phyloP scores from a whole-genome alignment of 345 rosid genomes.

The Geranium rotundifolium region DNA sequence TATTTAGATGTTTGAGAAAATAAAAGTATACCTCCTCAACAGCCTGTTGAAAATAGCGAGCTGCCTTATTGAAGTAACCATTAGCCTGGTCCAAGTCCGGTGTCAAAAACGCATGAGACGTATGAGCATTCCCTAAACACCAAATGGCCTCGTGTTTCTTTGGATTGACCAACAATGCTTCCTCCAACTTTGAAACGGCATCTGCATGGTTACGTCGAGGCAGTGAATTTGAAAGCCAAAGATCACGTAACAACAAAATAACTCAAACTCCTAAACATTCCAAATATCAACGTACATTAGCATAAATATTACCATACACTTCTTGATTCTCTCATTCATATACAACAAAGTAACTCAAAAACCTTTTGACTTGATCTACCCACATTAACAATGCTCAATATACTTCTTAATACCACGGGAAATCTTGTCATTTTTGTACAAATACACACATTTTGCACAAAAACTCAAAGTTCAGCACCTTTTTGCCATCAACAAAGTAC shows the following conservation, averaged over 20 bases:
- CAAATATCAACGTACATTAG: background rate
- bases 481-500: too few species aligned
- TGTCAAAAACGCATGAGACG: slow-evolving; percentile 66
- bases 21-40: slow-evolving; percentile 44
- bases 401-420: too few species aligned
- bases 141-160: slow-evolving; percentile 63
- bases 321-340: too few species aligned
- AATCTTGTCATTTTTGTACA: too few species aligned
- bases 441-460: too few species aligned
- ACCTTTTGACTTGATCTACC: too few species aligned
- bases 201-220: slow-evolving; percentile 24
- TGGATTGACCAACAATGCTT: slow-evolving; percentile 58
- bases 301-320: background rate
- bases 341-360: too few species aligned
- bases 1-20: background rate
- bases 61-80: slow-evolving; percentile 48
- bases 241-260: background rate
- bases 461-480: too few species aligned
- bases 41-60: slow-evolving; percentile 60
- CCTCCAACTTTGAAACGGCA: slow-evolving; percentile 75
- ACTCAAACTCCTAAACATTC: background rate
- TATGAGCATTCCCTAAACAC: slow-evolving; percentile 87
- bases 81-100: slow-evolving; percentile 57
- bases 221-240: background rate
- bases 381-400: too few species aligned